Base-by-base conservation (phyloP, 1,284 basidiomycete species). In the Vanrija humicola region DNA sequence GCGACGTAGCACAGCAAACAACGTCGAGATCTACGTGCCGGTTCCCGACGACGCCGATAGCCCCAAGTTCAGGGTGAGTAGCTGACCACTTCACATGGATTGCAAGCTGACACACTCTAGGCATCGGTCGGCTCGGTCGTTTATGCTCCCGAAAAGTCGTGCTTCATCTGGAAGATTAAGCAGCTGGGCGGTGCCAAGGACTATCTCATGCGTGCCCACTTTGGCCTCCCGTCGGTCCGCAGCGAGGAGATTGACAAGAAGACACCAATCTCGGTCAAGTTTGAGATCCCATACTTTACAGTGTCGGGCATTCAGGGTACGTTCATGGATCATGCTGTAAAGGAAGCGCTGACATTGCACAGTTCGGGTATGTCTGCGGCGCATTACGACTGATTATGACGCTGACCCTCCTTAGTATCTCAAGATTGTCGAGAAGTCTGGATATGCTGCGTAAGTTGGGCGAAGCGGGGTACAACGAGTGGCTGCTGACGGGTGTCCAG, bases 41-140 rank as follows among this genome's bases (percentile, higher is more conserved):
- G 96, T 98, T 0, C 94, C 96, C 3, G 95, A 98, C 65, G 96
- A 98, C 75, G 96, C 95, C 14, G 95, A 98, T 75, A 95, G 88
- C 66, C 96, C 96, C 0, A 96, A 95, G 73, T 98, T 98, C 79
- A 34, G 34, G 34, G 34, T 34, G 68, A 64, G 86, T 2, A 12
- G 34, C 34, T 34, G 34, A 34, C 54, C n/a, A n/a, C n/a, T n/a
- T n/a, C n/a, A n/a, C n/a, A n/a, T n/a, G n/a, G n/a, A n/a, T n/a
- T n/a, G n/a, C n/a, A 14, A 12, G 34, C 34, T 34, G 34, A 34
- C 54, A 50, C 45, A 48, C 26, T 25, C 4, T 46, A 92, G 89
- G 87, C 90, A 19, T 87, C 90, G 15, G 92, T 91, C 19, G 93
- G 93, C 4, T 88, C 85, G 21, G 93, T 96, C 5, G 90, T 93